These are phyloP conservation scores for Xylaria longipes DNA, from an alignment of 495 filamentous ascomycete species.

Conservation along the genomic window DNA sequence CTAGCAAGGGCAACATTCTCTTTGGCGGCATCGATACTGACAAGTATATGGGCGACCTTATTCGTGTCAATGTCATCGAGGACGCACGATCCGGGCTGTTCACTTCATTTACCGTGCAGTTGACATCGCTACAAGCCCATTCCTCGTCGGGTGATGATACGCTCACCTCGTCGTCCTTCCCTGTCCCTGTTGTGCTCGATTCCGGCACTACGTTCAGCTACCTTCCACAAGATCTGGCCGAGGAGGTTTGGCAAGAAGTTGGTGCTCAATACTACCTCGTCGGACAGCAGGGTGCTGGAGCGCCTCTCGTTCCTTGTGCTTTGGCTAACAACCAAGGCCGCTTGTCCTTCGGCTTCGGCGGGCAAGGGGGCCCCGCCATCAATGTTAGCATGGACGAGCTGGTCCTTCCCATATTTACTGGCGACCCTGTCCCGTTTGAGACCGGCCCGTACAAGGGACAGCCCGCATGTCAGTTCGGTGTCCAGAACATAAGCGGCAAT, in stretches of 20 bases:
- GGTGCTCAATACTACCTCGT: conserved; percentile 57
- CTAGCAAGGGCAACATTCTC: conserved; percentile 58
- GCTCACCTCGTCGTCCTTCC: conserved; percentile 59
- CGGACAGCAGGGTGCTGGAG: conserved; percentile 42
- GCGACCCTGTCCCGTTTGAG: conserved; percentile 47
- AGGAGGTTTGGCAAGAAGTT: conserved; percentile 71
- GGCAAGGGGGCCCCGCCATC: conserved; percentile 66
- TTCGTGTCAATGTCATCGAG: conserved; percentile 66
- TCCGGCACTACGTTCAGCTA: conserved; percentile 89
- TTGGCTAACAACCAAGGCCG: conserved; percentile 65
- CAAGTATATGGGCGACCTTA: conserved; percentile 78
- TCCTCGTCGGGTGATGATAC: conserved; percentile 56
- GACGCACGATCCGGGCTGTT: conserved; percentile 53
- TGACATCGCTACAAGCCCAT: conserved; percentile 63
- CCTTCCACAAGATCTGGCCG: conserved; percentile 72
- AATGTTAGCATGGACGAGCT: conserved; percentile 78
- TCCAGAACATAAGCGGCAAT: conserved; percentile 67
- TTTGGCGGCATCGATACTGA: conserved; percentile 92
- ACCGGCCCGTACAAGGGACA: conserved; percentile 59
- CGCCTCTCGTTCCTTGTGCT: conserved; percentile 74
- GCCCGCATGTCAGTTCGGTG: conserved; percentile 73
- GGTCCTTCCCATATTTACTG: conserved; percentile 65
- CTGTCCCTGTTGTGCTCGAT: conserved; percentile 78
- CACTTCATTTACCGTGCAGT: conserved; percentile 73
- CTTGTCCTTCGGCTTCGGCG: conserved; percentile 77